phyloP scores from a whole-genome alignment of 305 asterid species.

The Solanum hybrid region DNA sequence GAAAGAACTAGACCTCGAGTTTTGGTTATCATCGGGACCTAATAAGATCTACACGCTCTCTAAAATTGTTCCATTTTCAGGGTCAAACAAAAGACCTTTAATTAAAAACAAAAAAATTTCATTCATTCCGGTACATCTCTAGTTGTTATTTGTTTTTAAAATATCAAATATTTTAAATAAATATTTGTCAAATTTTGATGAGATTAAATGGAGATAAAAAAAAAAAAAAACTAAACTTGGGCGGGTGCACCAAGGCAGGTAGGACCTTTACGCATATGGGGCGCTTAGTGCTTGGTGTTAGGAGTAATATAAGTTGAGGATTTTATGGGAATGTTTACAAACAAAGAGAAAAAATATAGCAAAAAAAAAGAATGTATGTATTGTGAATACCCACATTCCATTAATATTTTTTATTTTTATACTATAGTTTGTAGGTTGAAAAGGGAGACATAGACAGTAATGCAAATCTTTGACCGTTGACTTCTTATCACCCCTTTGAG shows the following conservation, averaged over 20 bases:
- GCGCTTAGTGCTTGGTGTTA: constrained; percentile 43
- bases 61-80: background rate
- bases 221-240: background rate
- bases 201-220: background rate
- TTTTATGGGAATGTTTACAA: constrained; percentile 35
- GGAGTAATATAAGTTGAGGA: constrained; percentile 1
- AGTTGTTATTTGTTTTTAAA: background rate
- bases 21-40: background rate
- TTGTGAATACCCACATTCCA: background rate
- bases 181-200: background rate
- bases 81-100: background rate
- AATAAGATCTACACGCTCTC: background rate
- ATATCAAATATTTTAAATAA: background rate
- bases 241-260: constrained; percentile 25
- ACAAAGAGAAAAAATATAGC: background rate
- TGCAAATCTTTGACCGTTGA: constrained; percentile 58
- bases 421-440: constrained; percentile 3
- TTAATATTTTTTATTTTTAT: background rate
- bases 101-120: background rate
- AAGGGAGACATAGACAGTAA: constrained; percentile 48
- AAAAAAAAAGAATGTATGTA: constrained; percentile 10
- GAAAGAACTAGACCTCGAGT: background rate
- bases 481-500: constrained; percentile 14
- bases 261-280: constrained; percentile 31
- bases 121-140: background rate